Percentiles rank a stretch among this genome's conserved stretches.
These are phyloP conservation scores for Colletotrichum lini DNA, from an alignment of 2,329 filamentous ascomycete genomes.

Conservation along the genomic window DNA sequence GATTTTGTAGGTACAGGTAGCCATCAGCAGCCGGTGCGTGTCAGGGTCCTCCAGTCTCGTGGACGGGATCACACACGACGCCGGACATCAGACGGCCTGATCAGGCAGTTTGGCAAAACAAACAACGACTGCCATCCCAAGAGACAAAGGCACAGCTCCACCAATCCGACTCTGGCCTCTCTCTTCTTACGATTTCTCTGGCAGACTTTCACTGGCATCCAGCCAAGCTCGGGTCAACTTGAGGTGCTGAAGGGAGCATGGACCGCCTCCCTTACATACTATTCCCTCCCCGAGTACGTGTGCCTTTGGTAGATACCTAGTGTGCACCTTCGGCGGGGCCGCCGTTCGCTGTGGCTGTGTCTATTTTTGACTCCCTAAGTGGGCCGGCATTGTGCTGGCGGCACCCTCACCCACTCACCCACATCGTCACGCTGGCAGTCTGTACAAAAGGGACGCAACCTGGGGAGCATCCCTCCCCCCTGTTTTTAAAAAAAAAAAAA, in stretches of 20 bases:
- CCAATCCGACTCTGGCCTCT: neutral
- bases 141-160: neutral
- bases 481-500: too few species aligned
- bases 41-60: conserved; percentile 3
- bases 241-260: conserved; percentile 10
- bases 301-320: too few species aligned
- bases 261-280: neutral
- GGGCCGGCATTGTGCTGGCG: neutral
- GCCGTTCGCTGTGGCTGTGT: conserved; percentile 35
- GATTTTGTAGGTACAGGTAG: too few species aligned
- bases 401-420: conserved; percentile 5
- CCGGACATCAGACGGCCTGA: conserved; percentile 1
- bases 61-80: conserved; percentile 15
- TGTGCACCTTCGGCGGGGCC: conserved; percentile 27
- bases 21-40: too few species aligned
- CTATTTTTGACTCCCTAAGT: conserved; percentile 35
- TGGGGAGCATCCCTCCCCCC: neutral
- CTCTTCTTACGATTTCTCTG: too few species aligned
- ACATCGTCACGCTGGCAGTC: conserved; percentile 6
- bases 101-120: neutral
- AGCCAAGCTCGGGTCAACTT: neutral
- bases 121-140: conserved; percentile 28
- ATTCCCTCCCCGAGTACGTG: too few species aligned
- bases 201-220: neutral
- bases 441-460: neutral